These are phyloP conservation scores for Lipomyces chichibuensis DNA, from an alignment of 805 yeast genomes.

Conservation along the genomic window DNA sequence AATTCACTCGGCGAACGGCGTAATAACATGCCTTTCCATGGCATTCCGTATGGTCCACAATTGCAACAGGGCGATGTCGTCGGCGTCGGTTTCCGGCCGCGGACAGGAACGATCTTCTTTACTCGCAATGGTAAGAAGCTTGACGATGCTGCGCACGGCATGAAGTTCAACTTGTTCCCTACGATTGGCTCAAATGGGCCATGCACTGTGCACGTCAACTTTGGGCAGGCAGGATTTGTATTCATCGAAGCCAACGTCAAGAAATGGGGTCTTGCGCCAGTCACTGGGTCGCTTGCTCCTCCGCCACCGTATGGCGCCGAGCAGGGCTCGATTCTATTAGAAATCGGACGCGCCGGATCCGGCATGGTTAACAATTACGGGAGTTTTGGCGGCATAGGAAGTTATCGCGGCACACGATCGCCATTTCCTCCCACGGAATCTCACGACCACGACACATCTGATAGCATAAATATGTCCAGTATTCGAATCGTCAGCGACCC, in stretches of 20 bases:
- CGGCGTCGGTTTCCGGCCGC: conserved; percentile 85
- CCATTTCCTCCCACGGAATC: conserved; percentile 26
- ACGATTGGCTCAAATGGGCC: conserved; percentile 82
- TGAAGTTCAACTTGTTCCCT: conserved; percentile 79
- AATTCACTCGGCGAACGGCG: conserved; percentile 84
- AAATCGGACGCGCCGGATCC: conserved; percentile 41
- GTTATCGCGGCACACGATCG: conserved; percentile 16
- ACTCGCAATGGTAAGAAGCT: conserved; percentile 92
- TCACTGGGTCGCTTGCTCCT: conserved; percentile 84
- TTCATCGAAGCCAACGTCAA: conserved; percentile 91
- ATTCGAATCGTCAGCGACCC: conserved; percentile 6
- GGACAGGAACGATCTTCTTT: conserved; percentile 85
- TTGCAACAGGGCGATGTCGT: conserved; percentile 84
- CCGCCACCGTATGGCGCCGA: conserved; percentile 91
- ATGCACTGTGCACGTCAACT: conserved; percentile 80
- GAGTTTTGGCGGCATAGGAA: conserved; percentile 13
- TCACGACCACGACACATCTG: conserved; percentile 18
- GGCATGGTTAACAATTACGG: conserved; percentile 1
- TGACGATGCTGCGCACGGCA: conserved; percentile 74
- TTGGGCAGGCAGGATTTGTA: conserved; percentile 89
- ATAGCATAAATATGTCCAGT: conserved; percentile 14
- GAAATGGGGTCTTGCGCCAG: conserved; percentile 94
- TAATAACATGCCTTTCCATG: conserved; percentile 71
- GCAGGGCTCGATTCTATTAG: conserved; percentile 75
- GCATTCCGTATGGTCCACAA: conserved; percentile 60